These are phyloP conservation scores for Aspergillus floridensis DNA, from an alignment of 2,329 filamentous ascomycete genomes.

Conservation along the genomic window DNA sequence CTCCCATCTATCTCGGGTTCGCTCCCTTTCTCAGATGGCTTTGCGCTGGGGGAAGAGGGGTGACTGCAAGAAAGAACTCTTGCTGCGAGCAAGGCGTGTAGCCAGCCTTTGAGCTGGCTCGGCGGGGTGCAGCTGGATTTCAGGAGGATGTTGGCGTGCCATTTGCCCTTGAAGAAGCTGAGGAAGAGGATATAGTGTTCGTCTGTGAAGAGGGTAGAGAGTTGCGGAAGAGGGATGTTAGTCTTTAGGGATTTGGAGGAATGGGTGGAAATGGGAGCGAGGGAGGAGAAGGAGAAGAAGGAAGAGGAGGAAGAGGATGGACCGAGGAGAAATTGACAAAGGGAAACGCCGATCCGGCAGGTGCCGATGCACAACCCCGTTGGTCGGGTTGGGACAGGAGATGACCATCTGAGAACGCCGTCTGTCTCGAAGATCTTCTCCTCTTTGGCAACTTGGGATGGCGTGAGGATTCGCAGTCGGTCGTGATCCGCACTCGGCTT, in stretches of 20 bases:
- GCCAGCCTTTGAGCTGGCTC: conserved; percentile 61
- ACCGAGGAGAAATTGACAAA: conserved; percentile 36
- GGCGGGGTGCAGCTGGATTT: conserved; percentile 55
- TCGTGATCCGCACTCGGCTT: background rate
- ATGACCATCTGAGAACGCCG: conserved; percentile 59
- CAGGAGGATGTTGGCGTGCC: conserved; percentile 58
- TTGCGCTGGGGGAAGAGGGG: background rate
- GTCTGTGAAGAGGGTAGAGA: conserved; percentile 52
- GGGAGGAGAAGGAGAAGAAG: conserved; percentile 10
- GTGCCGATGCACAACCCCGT: conserved; percentile 42
- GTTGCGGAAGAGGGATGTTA: conserved; percentile 43
- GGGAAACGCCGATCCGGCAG: conserved; percentile 53
- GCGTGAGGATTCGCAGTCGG: conserved; percentile 48
- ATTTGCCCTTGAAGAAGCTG: conserved; percentile 31
- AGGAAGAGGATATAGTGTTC: conserved; percentile 64
- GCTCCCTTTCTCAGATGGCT: background rate
- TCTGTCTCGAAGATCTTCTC: conserved; percentile 63
- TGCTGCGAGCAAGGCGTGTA: conserved; percentile 56
- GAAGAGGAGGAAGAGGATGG: conserved; percentile 13
- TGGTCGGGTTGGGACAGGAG: conserved; percentile 14
- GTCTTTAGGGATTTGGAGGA: conserved; percentile 27
- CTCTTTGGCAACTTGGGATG: conserved; percentile 60
- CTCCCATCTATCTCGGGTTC: background rate
- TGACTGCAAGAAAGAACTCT: conserved; percentile 18
- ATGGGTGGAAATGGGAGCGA: background rate